Evolutionary conservation across 106 monocot species (phyloP), one percentile per base, ranked within the genome.

Genomic region (Phalaenopsis aphrodite): DNA sequence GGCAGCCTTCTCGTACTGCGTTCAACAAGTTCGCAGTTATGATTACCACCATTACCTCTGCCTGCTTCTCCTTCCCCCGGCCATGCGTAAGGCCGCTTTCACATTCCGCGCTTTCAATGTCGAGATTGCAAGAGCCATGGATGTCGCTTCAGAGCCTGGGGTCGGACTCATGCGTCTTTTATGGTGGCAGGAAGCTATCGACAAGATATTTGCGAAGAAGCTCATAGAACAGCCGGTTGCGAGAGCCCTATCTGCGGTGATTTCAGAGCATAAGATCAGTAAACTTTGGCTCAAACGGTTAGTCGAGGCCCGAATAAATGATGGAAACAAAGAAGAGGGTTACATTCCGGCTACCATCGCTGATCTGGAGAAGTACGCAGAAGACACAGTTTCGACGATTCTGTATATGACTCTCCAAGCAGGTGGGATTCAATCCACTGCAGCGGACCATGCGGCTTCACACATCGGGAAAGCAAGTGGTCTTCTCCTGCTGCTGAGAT

Each of bases 31-130:
- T 18, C 92, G 88, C 30, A 89, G 17, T 58, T 92, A 94, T 83
- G 97, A 98, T 65, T 98, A 94, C 87, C 94, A 98, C 81, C 94
- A 98, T 79, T 94, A 94, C 78, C 90, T 98, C 57, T 94, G 97
- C 84, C 94, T 98, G 15, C 97, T 98, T 79, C 94, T 92, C 78
- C 97, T 98, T 46, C 89, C 92, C 0, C 88, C 86, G 8, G 18
- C 84, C 12, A 84, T 92, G 86, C 92, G 97, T n/a, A 94, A 83
- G 49, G 92, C 94, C 14, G 97, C 97, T 5, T 94, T 94, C 71
- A 92, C 87, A 15, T 81, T 98, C 43, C 94, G 89, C 14, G 90
- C 97, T 4, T 92, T 92, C 77, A 98, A 98, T 76, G 74, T 98
- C 10, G 97, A 98, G 81, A 98, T 92, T 19, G 81, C 97, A 15